phyloP scores from a whole-genome alignment of 1,284 basidiomycete genomes.

The Ustilago nuda region DNA sequence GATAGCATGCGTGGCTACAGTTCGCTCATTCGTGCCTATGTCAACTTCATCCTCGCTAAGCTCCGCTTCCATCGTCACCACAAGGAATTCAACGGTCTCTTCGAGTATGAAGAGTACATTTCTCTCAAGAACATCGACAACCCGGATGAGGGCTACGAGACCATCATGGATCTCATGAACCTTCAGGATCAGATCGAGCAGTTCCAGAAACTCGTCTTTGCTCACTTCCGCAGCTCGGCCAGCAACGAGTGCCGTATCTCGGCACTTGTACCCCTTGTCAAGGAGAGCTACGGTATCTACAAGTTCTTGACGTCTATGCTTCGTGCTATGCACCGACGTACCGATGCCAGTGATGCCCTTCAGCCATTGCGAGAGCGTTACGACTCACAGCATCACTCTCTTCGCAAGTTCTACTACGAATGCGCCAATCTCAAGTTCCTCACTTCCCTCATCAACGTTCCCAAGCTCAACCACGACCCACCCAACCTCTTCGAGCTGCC shows the following conservation, averaged over 20 bases:
- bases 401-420: conserved; percentile 69
- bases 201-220: conserved; percentile 69
- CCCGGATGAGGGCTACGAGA: conserved; percentile 69
- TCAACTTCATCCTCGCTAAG: conserved; percentile 67
- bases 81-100: conserved; percentile 69
- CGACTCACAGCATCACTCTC: conserved; percentile 64
- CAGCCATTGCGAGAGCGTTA: conserved; percentile 67
- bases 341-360: conserved; percentile 67
- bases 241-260: conserved; percentile 69
- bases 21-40: conserved; percentile 66
- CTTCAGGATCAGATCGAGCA: conserved; percentile 69
- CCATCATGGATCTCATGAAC: conserved; percentile 69
- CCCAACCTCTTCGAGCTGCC: conserved; percentile 68
- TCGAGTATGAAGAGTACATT: conserved; percentile 69
- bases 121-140: conserved; percentile 70
- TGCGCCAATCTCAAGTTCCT: conserved; percentile 68
- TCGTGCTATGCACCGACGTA: conserved; percentile 68
- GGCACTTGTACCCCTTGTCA: conserved; percentile 67
- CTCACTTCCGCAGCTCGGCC: conserved; percentile 62
- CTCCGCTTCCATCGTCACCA: conserved; percentile 68
- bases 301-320: conserved; percentile 69
- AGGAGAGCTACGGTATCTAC: conserved; percentile 69
- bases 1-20: conserved; percentile 66
- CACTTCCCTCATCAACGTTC: conserved; percentile 68
- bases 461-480: conserved; percentile 68